A percentile compares a stretch with the other conserved stretches of the same genome.
phyloP scores from a whole-genome alignment of 306 rosid species.

The Trichosanthes truncata region DNA sequence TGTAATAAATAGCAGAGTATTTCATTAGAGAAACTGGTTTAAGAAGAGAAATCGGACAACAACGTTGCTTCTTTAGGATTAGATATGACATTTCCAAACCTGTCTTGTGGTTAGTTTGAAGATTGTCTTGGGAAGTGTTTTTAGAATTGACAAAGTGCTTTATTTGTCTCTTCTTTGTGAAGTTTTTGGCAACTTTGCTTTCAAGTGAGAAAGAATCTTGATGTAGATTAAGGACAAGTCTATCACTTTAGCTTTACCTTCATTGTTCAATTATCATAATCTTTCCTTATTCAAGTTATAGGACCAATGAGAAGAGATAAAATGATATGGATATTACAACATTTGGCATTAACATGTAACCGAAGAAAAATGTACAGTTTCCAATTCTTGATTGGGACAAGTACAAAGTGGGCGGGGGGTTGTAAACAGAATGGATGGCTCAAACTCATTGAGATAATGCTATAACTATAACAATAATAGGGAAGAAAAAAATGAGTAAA shows the following conservation, averaged over 20 bases:
- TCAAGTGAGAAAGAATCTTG: not conserved
- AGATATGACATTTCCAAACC: not conserved
- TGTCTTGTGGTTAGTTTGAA: not conserved
- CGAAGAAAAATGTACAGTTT: constrained; percentile 44
- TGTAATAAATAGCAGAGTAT: not conserved
- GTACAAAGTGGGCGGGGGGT: constrained; percentile 24
- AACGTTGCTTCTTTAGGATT: not conserved
- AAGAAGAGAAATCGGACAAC: not conserved
- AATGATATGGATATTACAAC: constrained; percentile 13
- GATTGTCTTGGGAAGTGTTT: not conserved
- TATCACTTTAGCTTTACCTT: not conserved
- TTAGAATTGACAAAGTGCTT: not conserved
- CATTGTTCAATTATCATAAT: not conserved
- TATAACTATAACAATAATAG: constrained; percentile 34
- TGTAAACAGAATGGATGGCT: constrained; percentile 26
- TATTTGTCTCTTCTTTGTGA: not conserved
- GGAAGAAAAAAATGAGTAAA: constrained; percentile 40
- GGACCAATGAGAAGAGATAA: not conserved
- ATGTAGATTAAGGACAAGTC: not conserved
- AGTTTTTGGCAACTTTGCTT: not conserved
- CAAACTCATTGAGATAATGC: constrained; percentile 38
- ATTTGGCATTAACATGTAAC: constrained; percentile 11
- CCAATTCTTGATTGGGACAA: constrained; percentile 42
- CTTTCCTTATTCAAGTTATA: not conserved
- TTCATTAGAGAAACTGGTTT: not conserved